Percentiles rank a stretch among this genome's conserved stretches.
Conservation (phyloP, 768 basidiomycete genomes). For the Coprinopsis sp. region DNA sequence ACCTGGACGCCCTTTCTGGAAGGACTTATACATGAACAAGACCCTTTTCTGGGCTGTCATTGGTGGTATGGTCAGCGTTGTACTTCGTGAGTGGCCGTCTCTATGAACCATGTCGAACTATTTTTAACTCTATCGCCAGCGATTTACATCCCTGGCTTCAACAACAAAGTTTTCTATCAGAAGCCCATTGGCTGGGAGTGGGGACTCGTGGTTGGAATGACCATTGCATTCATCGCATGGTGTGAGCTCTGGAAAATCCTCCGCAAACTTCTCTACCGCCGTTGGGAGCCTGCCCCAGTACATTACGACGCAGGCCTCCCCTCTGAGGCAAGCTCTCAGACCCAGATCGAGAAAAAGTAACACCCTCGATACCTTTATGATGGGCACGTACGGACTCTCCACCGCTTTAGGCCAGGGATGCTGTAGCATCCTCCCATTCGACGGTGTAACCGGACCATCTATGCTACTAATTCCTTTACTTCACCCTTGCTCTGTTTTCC, state of each 20-base stretch:
- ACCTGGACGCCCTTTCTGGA: constrained; percentile 30
- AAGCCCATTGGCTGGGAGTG: constrained; percentile 36
- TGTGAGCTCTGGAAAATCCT: constrained; percentile 37
- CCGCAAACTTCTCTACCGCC: constrained; percentile 23
- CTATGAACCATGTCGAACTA: not conserved
- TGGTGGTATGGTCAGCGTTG: constrained; percentile 32
- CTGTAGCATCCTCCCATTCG: no score
- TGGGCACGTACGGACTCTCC: no score
- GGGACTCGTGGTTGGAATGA: constrained; percentile 34
- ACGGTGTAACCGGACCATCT: no score
- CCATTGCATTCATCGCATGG: constrained; percentile 30
- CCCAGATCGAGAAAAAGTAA: not conserved
- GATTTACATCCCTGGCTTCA: constrained; percentile 35
- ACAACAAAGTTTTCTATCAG: constrained; percentile 34
- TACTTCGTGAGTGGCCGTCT: constrained; percentile 27
- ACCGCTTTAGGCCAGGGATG: no score
- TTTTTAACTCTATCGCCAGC: constrained; percentile 16
- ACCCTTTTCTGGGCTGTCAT: constrained; percentile 32
- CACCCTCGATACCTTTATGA: no score
- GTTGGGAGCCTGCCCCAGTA: constrained; percentile 18
- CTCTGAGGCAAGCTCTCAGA: not conserved
- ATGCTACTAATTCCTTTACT: no score
- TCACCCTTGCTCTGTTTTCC: no score
- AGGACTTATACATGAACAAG: constrained; percentile 32
- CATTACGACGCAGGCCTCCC: not conserved